These are phyloP conservation scores for Glycine soja DNA, from an alignment of 306 rosid species.

Conservation along the genomic window DNA sequence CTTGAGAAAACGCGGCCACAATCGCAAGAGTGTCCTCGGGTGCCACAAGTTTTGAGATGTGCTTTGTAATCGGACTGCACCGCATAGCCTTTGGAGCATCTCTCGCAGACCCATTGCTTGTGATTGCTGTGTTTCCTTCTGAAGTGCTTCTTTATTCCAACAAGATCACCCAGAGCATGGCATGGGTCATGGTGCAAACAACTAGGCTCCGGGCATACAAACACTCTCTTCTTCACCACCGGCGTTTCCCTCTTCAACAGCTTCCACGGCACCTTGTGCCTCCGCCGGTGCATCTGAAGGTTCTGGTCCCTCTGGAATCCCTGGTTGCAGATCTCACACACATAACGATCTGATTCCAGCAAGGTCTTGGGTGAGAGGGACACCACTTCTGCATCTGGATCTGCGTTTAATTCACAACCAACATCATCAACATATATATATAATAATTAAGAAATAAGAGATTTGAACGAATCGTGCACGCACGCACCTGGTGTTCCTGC, in stretches of 20 bases:
- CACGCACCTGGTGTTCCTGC: constrained; percentile 95
- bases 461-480: too few relatives aligned
- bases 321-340: constrained; percentile 99
- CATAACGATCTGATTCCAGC: constrained; percentile 95
- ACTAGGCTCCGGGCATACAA: constrained; percentile 92
- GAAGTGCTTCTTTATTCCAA: constrained; percentile 94
- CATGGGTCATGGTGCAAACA: constrained; percentile 97
- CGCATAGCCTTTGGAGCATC: constrained; percentile 89
- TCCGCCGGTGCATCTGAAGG: constrained; percentile 95
- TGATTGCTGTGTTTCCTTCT: constrained; percentile 92
- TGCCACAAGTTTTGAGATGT: constrained; percentile 97
- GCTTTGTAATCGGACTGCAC: constrained; percentile 98
- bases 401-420: constrained; percentile 40
- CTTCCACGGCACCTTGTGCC: constrained; percentile 99
- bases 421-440: too few relatives aligned
- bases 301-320: constrained; percentile 99
- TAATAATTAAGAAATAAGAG: too few relatives aligned
- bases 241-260: constrained; percentile 86
- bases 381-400: constrained; percentile 99
- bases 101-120: constrained; percentile 94
- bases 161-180: constrained; percentile 97
- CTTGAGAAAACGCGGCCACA: constrained; percentile 98
- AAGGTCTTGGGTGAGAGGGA: constrained; percentile 93
- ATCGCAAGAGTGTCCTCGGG: constrained; percentile 96
- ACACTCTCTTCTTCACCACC: constrained; percentile 81